Base-by-base conservation (phyloP, 2,329 filamentous ascomycete genomes). In the Penicillium sp. region DNA sequence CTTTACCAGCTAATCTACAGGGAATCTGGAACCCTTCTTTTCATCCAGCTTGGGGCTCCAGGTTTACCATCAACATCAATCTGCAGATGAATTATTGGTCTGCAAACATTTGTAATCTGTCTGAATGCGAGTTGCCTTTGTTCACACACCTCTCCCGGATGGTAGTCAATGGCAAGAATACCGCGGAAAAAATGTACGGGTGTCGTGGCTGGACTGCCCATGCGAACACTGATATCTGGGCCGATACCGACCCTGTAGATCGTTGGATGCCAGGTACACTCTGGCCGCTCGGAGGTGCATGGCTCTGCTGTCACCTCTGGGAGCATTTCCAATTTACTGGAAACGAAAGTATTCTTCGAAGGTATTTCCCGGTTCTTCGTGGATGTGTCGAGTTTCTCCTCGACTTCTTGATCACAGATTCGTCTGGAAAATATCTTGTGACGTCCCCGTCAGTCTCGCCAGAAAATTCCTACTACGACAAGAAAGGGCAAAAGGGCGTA, bases 31-130 rank as follows among this genome's bases (percentile, higher is more conserved):
- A 79, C 9, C 77, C 82, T 48, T 72, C 75, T 0, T 69, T 82
- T 3, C 64, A 66, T 2, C 73, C 78, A 2, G 77, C 79, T 1
- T 85, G 84, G 84, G 77, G 78, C 11, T 79, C 74, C 3, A 83
- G 86, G 60, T 87, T 84, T 55, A 83, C 84, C 45, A 75, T 79
- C 43, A 83, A 87, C 58, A 84, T 87, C 64, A 87, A 87, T 56
- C 58, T 86, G 0, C 82, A 87, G 61, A 86, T 86, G 84, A 86
- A 86, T 58, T 80, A 86, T 60, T 87, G 84, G 83, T 73, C 72
- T 1, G 78, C 79, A 2, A 82, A 84, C 33, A 77, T 82, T 52
- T 83, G 81, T 0, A 74, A 82, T 1, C 76, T 82, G 47, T 78
- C 29, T 0, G 76, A 78, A 45, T 76, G 72, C 3, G 74, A 79